Percentiles rank a stretch among this genome's conserved stretches.
Evolutionary conservation across 1,284 basidiomycete species (phyloP).

Genomic region (Ceratobasidium sp.): DNA sequence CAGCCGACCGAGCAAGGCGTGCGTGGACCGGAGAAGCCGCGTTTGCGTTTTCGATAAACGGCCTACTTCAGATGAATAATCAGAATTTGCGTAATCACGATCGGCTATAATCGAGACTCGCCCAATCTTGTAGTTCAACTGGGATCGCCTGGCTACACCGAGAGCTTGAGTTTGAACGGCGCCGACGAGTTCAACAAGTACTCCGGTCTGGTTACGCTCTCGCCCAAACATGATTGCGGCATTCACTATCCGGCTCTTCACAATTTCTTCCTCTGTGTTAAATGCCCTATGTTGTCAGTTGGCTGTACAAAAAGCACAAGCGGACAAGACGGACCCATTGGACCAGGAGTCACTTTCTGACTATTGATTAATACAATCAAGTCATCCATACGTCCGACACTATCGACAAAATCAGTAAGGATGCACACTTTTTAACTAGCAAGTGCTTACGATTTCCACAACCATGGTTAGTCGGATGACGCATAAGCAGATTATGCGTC

Average conservation of each 20-base stretch:
- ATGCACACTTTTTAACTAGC: too few relatives aligned
- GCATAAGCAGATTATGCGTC: slow-evolving; percentile 34
- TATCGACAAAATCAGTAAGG: neutral
- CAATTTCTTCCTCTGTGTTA: slow-evolving; percentile 45
- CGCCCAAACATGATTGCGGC: slow-evolving; percentile 54
- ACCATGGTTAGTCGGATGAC: slow-evolving; percentile 23
- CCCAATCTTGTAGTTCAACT: slow-evolving; percentile 52
- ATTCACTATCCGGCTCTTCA: slow-evolving; percentile 50
- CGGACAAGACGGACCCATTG: slow-evolving; percentile 53
- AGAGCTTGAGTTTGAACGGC: slow-evolving; percentile 49
- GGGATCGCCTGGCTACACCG: slow-evolving; percentile 47
- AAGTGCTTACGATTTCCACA: slow-evolving; percentile 34
- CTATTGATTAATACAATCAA: slow-evolving; percentile 40
- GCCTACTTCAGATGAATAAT: too few relatives aligned
- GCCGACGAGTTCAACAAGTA: slow-evolving; percentile 53
- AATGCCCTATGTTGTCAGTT: neutral
- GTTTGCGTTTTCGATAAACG: too few relatives aligned
- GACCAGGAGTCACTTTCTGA: slow-evolving; percentile 53
- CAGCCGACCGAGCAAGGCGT: slow-evolving; percentile 52
- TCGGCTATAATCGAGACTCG: too few relatives aligned
- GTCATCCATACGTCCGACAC: slow-evolving; percentile 38
- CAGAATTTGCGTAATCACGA: too few relatives aligned
- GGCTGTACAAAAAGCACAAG: too few relatives aligned
- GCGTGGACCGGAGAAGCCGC: slow-evolving; percentile 54
- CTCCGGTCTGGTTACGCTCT: slow-evolving; percentile 55